Percentiles rank a stretch among this genome's conserved stretches.
These are phyloP conservation scores for Crithidia fasciculata DNA, from an alignment of 208 protist species.

Conservation along the genomic window DNA sequence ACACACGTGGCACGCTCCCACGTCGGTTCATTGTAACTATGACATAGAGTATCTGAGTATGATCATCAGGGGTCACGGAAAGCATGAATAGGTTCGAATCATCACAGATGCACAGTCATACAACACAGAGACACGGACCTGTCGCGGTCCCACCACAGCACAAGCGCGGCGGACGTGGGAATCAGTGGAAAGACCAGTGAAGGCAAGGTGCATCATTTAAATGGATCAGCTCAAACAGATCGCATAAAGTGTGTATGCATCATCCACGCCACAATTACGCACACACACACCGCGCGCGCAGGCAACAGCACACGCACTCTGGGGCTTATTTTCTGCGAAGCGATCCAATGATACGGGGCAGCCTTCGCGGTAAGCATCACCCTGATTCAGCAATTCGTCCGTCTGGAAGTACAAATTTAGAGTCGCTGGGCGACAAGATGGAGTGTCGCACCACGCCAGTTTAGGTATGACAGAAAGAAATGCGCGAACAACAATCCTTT, in stretches of 20 bases:
- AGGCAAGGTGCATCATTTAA: constrained; percentile 25
- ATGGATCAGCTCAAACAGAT: constrained; percentile 38
- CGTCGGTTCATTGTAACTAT: constrained; percentile 27
- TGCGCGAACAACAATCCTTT: too few relatives aligned
- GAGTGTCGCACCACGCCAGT: too few relatives aligned
- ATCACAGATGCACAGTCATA: neutral
- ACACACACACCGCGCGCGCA: neutral
- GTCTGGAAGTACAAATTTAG: too few relatives aligned
- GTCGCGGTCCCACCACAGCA: neutral
- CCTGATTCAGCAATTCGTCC: neutral
- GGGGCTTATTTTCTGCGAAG: constrained; percentile 72
- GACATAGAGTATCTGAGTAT: constrained; percentile 21
- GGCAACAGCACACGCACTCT: constrained; percentile 16
- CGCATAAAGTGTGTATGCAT: constrained; percentile 24
- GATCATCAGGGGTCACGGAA: constrained; percentile 31
- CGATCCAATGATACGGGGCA: constrained; percentile 46
- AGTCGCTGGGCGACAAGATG: too few relatives aligned
- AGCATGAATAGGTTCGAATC: constrained; percentile 32
- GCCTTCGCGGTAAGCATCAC: constrained; percentile 68
- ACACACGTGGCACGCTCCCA: too few relatives aligned
- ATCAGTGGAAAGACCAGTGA: constrained; percentile 20
- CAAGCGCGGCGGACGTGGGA: neutral
- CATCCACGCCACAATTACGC: neutral
- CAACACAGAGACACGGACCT: neutral
- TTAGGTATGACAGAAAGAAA: too few relatives aligned